These are phyloP conservation scores for Cyclotella kingstonii DNA, from an alignment of 108 stramenopile species.

Conservation along the genomic window DNA sequence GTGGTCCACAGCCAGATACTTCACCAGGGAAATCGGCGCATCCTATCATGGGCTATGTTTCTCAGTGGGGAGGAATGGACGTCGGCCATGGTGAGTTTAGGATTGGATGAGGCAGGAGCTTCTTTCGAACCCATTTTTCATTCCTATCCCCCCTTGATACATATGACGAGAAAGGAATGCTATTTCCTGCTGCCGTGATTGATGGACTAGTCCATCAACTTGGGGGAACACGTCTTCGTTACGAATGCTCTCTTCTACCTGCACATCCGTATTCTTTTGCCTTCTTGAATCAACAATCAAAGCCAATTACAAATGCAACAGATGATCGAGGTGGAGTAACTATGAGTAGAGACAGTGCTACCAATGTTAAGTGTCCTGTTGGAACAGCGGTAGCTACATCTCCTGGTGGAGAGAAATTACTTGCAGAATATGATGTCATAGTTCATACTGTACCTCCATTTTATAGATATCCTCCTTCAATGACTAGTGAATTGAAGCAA, in stretches of 20 bases:
- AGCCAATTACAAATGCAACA: neutral
- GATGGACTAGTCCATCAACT: constrained; percentile 80
- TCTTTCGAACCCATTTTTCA: no score
- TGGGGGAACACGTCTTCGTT: constrained; percentile 54
- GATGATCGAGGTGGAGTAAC: neutral
- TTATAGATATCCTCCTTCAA: constrained; percentile 43
- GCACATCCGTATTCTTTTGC: constrained; percentile 3
- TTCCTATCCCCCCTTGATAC: no score
- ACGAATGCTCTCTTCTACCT: constrained; percentile 27
- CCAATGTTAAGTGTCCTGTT: constrained; percentile 45
- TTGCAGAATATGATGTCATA: constrained; percentile 43
- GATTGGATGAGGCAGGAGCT: neutral
- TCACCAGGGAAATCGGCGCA: constrained; percentile 20
- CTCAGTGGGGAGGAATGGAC: constrained; percentile 84
- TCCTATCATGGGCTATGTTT: constrained; percentile 68
- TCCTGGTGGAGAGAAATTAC: constrained; percentile 27
- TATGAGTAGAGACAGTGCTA: neutral
- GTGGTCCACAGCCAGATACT: constrained; percentile 25
- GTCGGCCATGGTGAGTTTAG: constrained; percentile 47
- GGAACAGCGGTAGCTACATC: constrained; percentile 54
- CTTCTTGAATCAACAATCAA: constrained; percentile 18
- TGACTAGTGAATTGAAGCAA: constrained; percentile 15
- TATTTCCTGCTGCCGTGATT: constrained; percentile 62
- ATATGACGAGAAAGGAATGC: constrained; percentile 38
- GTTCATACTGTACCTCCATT: constrained; percentile 75